Percentiles rank a stretch among this genome's conserved stretches.
These are phyloP conservation scores for Teratosphaeria destructans DNA, from an alignment of 2,329 filamentous ascomycete genomes.

Conservation along the genomic window DNA sequence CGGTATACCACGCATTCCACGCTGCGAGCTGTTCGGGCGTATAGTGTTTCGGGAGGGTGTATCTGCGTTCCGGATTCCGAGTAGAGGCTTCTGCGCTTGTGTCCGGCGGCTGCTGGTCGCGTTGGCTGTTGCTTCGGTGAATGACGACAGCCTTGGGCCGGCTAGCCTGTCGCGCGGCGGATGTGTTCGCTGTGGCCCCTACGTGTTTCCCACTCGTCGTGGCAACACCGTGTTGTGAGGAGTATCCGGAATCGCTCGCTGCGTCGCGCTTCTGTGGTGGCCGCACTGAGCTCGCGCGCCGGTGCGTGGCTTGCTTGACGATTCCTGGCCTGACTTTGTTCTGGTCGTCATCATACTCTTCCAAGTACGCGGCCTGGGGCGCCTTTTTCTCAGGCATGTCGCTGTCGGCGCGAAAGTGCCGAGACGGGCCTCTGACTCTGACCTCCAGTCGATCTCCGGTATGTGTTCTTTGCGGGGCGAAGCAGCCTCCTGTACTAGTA, in stretches of 20 bases:
- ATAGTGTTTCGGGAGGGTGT: slow-evolving; percentile 9
- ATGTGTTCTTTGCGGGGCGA: neutral
- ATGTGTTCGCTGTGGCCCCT: slow-evolving; percentile 3
- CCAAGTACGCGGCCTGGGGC: slow-evolving; percentile 19
- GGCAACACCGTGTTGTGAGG: slow-evolving; percentile 29
- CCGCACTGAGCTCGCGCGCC: slow-evolving; percentile 17
- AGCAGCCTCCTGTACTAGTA: neutral
- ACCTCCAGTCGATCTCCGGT: neutral
- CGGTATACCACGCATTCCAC: neutral
- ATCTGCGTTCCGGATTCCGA: slow-evolving; percentile 11
- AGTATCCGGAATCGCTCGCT: slow-evolving; percentile 53
- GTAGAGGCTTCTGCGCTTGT: slow-evolving; percentile 7
- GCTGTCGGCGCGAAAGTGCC: neutral
- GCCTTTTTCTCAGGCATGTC: slow-evolving; percentile 5
- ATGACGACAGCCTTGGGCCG: slow-evolving; percentile 14
- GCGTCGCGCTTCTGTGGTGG: slow-evolving; percentile 30
- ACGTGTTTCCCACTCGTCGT: slow-evolving; percentile 1
- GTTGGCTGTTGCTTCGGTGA: slow-evolving; percentile 15
- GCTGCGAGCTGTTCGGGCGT: slow-evolving; percentile 1
- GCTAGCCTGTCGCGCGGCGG: neutral
- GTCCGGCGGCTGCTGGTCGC: slow-evolving; percentile 2
- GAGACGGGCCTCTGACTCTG: neutral
- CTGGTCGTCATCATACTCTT: slow-evolving; percentile 35
- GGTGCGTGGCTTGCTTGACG: slow-evolving; percentile 22
- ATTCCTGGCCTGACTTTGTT: slow-evolving; percentile 35